These are phyloP conservation scores for Saposhnikovia divaricata DNA, from an alignment of 129 eudicot species.

Conservation along the genomic window DNA sequence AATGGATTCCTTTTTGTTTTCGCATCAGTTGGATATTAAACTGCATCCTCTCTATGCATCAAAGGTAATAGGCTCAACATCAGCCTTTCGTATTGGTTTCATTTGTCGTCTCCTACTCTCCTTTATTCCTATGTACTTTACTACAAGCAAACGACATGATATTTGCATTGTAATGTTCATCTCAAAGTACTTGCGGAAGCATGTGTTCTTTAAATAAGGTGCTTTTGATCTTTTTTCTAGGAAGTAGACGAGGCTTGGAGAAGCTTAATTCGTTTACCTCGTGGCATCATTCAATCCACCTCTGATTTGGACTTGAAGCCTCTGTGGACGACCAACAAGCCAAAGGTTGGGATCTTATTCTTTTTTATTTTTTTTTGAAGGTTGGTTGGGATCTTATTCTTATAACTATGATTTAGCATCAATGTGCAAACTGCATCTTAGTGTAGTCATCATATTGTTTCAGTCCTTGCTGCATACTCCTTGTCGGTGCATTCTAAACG, in stretches of 20 bases:
- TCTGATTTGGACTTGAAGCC: constrained; percentile 86
- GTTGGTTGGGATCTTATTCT: constrained; percentile 31
- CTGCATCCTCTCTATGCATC: constrained; percentile 39
- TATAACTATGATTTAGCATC: neutral
- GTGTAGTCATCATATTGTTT: neutral
- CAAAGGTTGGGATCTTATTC: constrained; percentile 40
- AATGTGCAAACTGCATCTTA: neutral
- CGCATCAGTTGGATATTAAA: constrained; percentile 63
- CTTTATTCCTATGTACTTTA: neutral
- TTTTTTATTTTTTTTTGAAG: neutral
- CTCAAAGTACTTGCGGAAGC: neutral
- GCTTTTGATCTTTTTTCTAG: constrained; percentile 28
- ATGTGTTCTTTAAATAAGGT: neutral
- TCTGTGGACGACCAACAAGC: constrained; percentile 57
- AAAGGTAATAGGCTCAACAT: constrained; percentile 33
- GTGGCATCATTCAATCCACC: constrained; percentile 67
- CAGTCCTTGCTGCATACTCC: neutral
- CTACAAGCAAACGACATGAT: neutral
- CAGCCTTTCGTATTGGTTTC: constrained; percentile 1
- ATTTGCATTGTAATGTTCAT: neutral
- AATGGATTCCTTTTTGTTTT: constrained; percentile 5
- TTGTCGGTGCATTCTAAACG: neutral
- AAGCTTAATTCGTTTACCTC: constrained; percentile 69
- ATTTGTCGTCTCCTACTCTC: neutral
- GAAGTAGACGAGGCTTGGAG: constrained; percentile 32